These are phyloP conservation scores for Daldinia caldariorum DNA, from an alignment of 495 filamentous ascomycete species.

Conservation along the genomic window DNA sequence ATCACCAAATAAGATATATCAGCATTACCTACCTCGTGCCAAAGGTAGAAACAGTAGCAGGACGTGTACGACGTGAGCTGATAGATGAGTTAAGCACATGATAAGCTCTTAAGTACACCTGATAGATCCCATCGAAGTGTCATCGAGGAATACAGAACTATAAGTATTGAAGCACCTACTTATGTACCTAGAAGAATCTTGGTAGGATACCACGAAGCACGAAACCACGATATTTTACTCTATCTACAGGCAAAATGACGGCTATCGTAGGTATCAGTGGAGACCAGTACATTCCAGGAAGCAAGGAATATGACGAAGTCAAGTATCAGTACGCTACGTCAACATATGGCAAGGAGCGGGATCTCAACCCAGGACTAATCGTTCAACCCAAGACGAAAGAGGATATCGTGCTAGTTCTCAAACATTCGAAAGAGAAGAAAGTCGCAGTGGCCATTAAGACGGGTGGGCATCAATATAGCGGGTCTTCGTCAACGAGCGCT, in stretches of 20 bases:
- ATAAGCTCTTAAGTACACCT: neutral
- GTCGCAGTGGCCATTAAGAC: conserved; percentile 53
- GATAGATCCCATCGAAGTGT: neutral
- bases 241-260: conserved; percentile 30
- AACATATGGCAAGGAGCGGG: conserved; percentile 46
- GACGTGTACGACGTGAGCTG: neutral
- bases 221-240: neutral
- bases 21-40: neutral
- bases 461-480: conserved; percentile 55
- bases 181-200: neutral
- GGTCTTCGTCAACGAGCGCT: conserved; percentile 51
- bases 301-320: conserved; percentile 41
- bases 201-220: neutral
- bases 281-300: conserved; percentile 44
- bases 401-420: conserved; percentile 48
- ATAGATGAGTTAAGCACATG: conserved; percentile 19
- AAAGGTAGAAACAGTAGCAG: neutral
- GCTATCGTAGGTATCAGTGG: conserved; percentile 47
- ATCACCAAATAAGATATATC: neutral
- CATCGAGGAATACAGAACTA: conserved; percentile 1
- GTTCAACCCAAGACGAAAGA: conserved; percentile 51
- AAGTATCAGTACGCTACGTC: conserved; percentile 54
- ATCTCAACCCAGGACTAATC: conserved; percentile 50
- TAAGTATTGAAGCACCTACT: conserved; percentile 3
- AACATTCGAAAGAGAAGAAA: conserved; percentile 49